These are phyloP conservation scores for Leccinellum albellum DNA, from an alignment of 768 basidiomycete species.

Conservation along the genomic window DNA sequence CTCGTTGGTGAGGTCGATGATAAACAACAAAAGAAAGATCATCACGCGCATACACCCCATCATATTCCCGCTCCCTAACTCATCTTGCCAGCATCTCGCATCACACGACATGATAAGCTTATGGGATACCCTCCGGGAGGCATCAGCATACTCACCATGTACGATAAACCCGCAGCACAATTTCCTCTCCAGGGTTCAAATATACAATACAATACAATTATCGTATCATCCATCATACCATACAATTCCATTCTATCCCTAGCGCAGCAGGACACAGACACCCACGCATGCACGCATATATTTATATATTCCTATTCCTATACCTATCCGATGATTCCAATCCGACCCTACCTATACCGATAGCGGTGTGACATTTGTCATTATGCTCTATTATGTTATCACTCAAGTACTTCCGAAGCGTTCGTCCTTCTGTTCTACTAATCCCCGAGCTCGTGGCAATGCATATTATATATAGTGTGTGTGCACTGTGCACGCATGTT, in stretches of 20 bases:
- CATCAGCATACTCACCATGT: neutral
- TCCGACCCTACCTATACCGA: neutral
- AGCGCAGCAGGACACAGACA: neutral
- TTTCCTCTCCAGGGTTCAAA: neutral
- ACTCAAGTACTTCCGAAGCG: neutral
- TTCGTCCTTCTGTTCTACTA: neutral
- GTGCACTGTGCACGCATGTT: neutral
- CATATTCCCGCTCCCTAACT: neutral
- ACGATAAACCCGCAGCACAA: neutral
- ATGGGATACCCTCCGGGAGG: constrained; percentile 18
- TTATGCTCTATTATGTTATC: neutral
- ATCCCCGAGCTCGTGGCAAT: neutral
- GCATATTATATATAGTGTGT: neutral
- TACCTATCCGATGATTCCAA: neutral
- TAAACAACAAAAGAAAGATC: neutral
- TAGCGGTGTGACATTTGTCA: neutral
- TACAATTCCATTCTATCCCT: neutral
- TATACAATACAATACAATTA: neutral
- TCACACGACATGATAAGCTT: constrained; percentile 10
- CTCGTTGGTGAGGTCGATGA: constrained; percentile 2
- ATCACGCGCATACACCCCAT: neutral
- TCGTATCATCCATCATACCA: neutral
- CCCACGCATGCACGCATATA: neutral
- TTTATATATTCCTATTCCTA: neutral
- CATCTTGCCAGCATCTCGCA: constrained; percentile 7